Percentiles rank a stretch among this genome's conserved stretches.
phyloP scores from a whole-genome alignment of 108 stramenopile species.

The Thalassiosira profunda region DNA sequence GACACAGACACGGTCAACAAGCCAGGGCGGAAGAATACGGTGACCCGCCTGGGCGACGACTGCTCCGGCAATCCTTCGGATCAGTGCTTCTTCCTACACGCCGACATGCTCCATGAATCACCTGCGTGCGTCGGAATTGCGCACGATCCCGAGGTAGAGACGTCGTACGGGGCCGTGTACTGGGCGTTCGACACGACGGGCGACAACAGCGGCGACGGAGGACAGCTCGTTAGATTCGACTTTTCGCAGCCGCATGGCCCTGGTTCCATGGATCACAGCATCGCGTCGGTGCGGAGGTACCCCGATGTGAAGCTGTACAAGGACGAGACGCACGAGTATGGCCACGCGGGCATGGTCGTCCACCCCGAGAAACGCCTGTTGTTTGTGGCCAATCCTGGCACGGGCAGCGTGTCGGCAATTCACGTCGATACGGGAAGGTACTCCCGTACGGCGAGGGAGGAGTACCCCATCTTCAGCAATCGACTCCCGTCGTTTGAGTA shows the following conservation, averaged over 20 bases:
- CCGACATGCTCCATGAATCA: slow-evolving; percentile 62
- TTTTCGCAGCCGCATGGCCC: slow-evolving; percentile 62
- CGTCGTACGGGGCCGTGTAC: slow-evolving; percentile 52
- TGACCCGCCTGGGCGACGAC: slow-evolving; percentile 46
- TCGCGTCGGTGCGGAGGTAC: slow-evolving; percentile 50
- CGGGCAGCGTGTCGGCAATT: slow-evolving; percentile 28
- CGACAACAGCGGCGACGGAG: slow-evolving; percentile 39
- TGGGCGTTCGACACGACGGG: slow-evolving; percentile 57
- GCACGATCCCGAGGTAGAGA: slow-evolving; percentile 53
- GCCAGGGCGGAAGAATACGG: slow-evolving; percentile 43
- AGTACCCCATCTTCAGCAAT: slow-evolving; percentile 52
- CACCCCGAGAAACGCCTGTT: slow-evolving; percentile 43
- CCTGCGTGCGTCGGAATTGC: slow-evolving; percentile 55
- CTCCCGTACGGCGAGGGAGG: slow-evolving; percentile 53
- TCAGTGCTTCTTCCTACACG: slow-evolving; percentile 58
- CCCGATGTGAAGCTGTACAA: slow-evolving; percentile 38
- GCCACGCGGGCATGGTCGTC: slow-evolving; percentile 52
- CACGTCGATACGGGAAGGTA: slow-evolving; percentile 40
- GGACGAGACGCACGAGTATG: slow-evolving; percentile 1
- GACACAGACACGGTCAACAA: slow-evolving; percentile 24
- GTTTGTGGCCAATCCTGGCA: slow-evolving; percentile 42
- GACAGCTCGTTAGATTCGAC: slow-evolving; percentile 54
- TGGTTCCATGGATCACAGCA: slow-evolving; percentile 54
- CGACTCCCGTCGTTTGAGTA: slow-evolving; percentile 55
- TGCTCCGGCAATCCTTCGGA: slow-evolving; percentile 39